Evolutionary conservation across 805 yeast genomes (phyloP).

Genomic region (Nakazawaea sp.): DNA sequence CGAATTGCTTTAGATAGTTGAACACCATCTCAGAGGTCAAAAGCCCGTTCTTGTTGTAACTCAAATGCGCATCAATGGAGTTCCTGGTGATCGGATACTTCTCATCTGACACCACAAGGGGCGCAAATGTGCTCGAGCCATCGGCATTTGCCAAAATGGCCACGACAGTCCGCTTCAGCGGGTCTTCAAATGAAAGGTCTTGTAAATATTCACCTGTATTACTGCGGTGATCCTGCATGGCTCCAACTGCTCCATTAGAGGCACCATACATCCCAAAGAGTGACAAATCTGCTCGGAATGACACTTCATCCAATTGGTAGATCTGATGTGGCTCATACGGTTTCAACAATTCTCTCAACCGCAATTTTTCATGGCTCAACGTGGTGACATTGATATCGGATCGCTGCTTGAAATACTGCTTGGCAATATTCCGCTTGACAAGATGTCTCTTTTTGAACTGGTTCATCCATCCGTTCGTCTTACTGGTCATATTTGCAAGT

Average conservation of each 20-base stretch:
- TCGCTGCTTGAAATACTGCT: constrained; percentile 16
- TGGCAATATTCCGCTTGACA: constrained; percentile 21
- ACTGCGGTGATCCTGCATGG: background rate
- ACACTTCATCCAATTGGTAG: constrained; percentile 30
- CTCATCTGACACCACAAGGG: constrained; percentile 20
- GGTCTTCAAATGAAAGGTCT: constrained; percentile 14
- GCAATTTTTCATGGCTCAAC: constrained; percentile 17
- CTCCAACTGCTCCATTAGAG: background rate
- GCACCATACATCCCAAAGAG: constrained; percentile 4
- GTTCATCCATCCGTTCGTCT: constrained; percentile 35
- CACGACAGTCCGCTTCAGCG: constrained; percentile 17
- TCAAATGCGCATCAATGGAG: constrained; percentile 12
- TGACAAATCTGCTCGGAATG: constrained; percentile 14
- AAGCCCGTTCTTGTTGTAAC: constrained; percentile 17
- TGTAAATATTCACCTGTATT: background rate
- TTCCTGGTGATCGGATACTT: background rate
- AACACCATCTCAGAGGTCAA: constrained; percentile 21
- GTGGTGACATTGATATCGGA: constrained; percentile 13
- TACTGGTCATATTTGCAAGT: constrained; percentile 7
- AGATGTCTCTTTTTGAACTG: constrained; percentile 28
- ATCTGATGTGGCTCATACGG: constrained; percentile 19
- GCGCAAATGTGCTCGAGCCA: constrained; percentile 20
- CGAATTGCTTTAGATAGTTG: constrained; percentile 17
- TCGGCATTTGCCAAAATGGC: constrained; percentile 22
- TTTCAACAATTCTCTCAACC: constrained; percentile 16